Evolutionary conservation across 768 basidiomycete species (phyloP).

Genomic region (Piloderma croceum): DNA sequence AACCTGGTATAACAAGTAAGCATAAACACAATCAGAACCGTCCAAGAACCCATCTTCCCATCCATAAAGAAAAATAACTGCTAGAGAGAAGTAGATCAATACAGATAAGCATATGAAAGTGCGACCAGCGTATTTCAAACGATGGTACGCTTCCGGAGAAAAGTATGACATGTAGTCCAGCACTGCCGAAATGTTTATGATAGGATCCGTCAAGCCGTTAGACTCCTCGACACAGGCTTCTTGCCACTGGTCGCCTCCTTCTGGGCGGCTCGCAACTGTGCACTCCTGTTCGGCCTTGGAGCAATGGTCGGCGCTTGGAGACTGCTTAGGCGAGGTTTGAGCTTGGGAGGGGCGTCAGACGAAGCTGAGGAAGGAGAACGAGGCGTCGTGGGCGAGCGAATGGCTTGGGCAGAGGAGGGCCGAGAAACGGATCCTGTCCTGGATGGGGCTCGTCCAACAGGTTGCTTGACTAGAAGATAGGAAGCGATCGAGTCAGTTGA

Average conservation of each 20-base stretch:
- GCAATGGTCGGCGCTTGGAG: conserved; percentile 53
- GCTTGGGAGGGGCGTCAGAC: conserved; percentile 29
- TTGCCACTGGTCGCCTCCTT: conserved; percentile 30
- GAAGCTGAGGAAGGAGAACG: conserved; percentile 25
- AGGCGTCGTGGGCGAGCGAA: conserved; percentile 28
- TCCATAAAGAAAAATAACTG: too few relatives aligned
- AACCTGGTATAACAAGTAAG: too few relatives aligned
- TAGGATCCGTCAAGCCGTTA: too few relatives aligned
- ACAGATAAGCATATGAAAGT: too few relatives aligned
- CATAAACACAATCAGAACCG: too few relatives aligned
- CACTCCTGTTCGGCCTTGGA: conserved; percentile 72
- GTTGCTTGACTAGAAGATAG: conserved; percentile 29
- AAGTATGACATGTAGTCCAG: too few relatives aligned
- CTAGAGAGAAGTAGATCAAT: too few relatives aligned
- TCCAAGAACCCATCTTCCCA: too few relatives aligned
- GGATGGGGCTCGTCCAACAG: conserved; percentile 30
- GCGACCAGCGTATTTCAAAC: too few relatives aligned
- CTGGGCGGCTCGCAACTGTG: conserved; percentile 65
- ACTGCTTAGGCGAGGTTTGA: conserved; percentile 23
- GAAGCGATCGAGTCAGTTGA: conserved; percentile 3
- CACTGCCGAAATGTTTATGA: too few relatives aligned
- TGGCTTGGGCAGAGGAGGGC: conserved; percentile 29
- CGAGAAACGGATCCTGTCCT: conserved; percentile 34
- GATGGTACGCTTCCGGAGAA: too few relatives aligned
- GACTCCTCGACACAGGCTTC: not conserved